Evolutionary conservation across 2,329 filamentous ascomycete genomes (phyloP), one percentile per base, ranked within the genome.

Genomic region (Exserohilum turcica): DNA sequence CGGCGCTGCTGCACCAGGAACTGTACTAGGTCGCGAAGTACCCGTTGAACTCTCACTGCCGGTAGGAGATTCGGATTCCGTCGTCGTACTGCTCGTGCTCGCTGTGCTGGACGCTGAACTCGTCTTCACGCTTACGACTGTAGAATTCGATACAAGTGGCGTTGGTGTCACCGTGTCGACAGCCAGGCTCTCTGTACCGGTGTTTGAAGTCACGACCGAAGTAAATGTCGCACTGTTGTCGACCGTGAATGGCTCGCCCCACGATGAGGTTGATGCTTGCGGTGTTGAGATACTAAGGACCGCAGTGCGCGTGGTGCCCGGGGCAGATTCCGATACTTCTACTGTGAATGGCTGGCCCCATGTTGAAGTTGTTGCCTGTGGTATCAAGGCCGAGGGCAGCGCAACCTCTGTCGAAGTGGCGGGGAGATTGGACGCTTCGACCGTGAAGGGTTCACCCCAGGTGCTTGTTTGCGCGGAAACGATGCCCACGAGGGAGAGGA

Each of bases 321-420:
- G 44, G 16, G 13, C 31, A 52, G 28, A 55, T 55, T 21, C 45
- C 52, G 44, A 57, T 54, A 19, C 54, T 21, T 46, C 56, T 27
- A 65, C 60, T 12, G 40, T 46, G 38, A 61, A 65, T 2, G 61
- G 59, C 13, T 59, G 45, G 24, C 56, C 52, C 56, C 56, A 60
- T 7, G 21, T 4, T 7, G 21, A 24, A 5, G 21, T 24, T 24
- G 21, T 5, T 24, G 21, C 4, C 4, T 7, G 21, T 24, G 21
- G 21, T 24, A 24, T 24, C 21, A 24, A 24, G 21, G 21, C 4
- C 21, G 21, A 24, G 21, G 21, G 21, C 4, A 24, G 21, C 7
- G 21, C 21, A 24, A 7, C 21, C 4, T 24, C 21, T 7, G 21
- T 24, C 4, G 21, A 24, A 24, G 21, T 24, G 21, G 21, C 21